These are phyloP conservation scores for Curvularia hawaiiensis DNA, from an alignment of 2,329 filamentous ascomycete genomes.

Conservation along the genomic window DNA sequence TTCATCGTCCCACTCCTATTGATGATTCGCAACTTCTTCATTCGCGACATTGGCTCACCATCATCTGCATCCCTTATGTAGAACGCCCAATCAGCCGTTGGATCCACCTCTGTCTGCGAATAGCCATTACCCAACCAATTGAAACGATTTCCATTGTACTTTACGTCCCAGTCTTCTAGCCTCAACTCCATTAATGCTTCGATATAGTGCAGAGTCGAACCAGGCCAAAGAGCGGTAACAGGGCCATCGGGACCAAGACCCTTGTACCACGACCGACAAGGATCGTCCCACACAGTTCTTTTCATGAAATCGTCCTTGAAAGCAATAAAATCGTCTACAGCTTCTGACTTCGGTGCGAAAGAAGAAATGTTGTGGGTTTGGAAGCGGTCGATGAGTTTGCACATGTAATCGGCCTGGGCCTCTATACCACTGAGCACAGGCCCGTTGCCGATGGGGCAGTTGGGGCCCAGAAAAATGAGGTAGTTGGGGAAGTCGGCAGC, in stretches of 20 bases:
- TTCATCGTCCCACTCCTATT: slow-evolving; percentile 40
- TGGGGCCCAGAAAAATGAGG: slow-evolving; percentile 50
- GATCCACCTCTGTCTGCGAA: slow-evolving; percentile 42
- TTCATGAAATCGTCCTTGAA: slow-evolving; percentile 55
- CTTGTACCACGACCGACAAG: slow-evolving; percentile 54
- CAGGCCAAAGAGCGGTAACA: slow-evolving; percentile 52
- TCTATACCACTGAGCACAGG: slow-evolving; percentile 53
- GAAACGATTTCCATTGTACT: slow-evolving; percentile 46
- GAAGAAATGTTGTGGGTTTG: slow-evolving; percentile 55
- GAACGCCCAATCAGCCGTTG: slow-evolving; percentile 43
- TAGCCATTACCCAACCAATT: slow-evolving; percentile 48
- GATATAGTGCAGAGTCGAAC: slow-evolving; percentile 57
- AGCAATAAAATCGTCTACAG: slow-evolving; percentile 57
- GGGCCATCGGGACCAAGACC: slow-evolving; percentile 38
- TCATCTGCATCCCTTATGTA: slow-evolving; percentile 45
- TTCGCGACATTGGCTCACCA: slow-evolving; percentile 35
- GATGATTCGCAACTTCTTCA: slow-evolving; percentile 34
- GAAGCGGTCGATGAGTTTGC: slow-evolving; percentile 56
- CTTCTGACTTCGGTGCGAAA: slow-evolving; percentile 52
- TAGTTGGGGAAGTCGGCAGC: slow-evolving; percentile 57
- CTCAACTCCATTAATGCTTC: slow-evolving; percentile 54
- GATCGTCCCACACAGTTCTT: slow-evolving; percentile 53
- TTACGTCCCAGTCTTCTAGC: slow-evolving; percentile 55
- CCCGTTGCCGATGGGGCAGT: slow-evolving; percentile 51
- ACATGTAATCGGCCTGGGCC: slow-evolving; percentile 57